phyloP scores from a whole-genome alignment of 371 early-diverging fungal genomes.

The Lichtheimia ramosa region DNA sequence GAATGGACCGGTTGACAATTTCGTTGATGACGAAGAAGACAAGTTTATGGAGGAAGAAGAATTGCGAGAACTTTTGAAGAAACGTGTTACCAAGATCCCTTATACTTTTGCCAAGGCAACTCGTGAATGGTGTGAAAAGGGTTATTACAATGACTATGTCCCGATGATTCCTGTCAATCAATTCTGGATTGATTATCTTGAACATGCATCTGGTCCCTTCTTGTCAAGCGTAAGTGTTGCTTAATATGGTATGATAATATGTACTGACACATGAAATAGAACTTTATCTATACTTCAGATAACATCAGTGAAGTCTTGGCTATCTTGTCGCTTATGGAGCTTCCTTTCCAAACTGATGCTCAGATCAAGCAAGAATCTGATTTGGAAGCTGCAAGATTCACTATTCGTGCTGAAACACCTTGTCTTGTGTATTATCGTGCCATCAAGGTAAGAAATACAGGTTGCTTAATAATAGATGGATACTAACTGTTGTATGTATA shows the following conservation, averaged over 20 bases:
- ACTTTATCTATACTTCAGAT: slow-evolving; percentile 41
- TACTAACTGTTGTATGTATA: too few species aligned
- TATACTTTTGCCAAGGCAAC: slow-evolving; percentile 28
- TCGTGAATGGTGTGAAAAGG: slow-evolving; percentile 35
- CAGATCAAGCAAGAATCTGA: slow-evolving; percentile 20
- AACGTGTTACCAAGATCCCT: slow-evolving; percentile 12
- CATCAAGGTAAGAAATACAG: slow-evolving; percentile 15
- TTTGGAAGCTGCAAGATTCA: slow-evolving; percentile 17
- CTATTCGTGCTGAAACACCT: slow-evolving; percentile 29
- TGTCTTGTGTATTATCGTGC: slow-evolving; percentile 47
- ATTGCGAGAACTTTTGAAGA: slow-evolving; percentile 19
- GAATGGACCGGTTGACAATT: slow-evolving; percentile 1
- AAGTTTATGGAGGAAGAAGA: slow-evolving; percentile 13
- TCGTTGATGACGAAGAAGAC: slow-evolving; percentile 12
- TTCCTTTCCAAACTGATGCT: slow-evolving; percentile 35
- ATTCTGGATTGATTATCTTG: slow-evolving; percentile 57
- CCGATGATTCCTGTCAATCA: slow-evolving; percentile 20
- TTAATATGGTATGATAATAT: too few species aligned
- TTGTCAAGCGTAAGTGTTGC: slow-evolving; percentile 44
- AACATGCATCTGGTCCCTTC: slow-evolving; percentile 23
- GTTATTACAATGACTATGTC: slow-evolving; percentile 4
- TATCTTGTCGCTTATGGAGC: slow-evolving; percentile 44
- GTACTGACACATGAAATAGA: slow-evolving; percentile 15
- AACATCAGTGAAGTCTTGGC: slow-evolving; percentile 40
- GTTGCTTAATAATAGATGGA: not conserved